Evolutionary conservation across 495 filamentous ascomycete species (phyloP).

Genomic region (Lepraria neglecta): DNA sequence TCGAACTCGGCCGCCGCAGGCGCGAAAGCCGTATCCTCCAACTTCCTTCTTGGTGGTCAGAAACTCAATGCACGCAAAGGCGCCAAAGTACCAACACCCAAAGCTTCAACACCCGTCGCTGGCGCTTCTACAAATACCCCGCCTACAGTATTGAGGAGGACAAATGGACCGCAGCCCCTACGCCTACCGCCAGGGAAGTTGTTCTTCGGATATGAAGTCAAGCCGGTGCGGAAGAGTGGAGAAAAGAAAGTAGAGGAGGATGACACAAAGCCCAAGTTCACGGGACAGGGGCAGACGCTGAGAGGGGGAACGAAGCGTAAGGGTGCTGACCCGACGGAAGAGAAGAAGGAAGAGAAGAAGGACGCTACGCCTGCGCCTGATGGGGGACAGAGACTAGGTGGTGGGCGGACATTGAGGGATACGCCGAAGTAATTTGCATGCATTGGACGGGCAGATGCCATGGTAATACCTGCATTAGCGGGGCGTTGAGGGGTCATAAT

Average conservation of each 20-base stretch:
- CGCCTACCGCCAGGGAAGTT: conserved; percentile 81
- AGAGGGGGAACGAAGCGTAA: conserved; percentile 57
- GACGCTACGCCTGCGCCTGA: conserved; percentile 12
- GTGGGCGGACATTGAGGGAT: conserved; percentile 22
- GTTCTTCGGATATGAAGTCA: conserved; percentile 93
- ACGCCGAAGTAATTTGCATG: conserved; percentile 4
- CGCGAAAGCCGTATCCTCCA: conserved; percentile 60
- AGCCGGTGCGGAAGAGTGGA: conserved; percentile 73
- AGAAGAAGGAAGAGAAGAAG: conserved; percentile 31
- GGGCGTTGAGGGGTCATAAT: conserved; percentile 7
- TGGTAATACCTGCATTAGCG: conserved; percentile 6
- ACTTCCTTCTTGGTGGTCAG: conserved; percentile 71
- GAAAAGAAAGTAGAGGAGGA: conserved; percentile 60
- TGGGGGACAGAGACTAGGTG: conserved; percentile 18
- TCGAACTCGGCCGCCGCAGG: conserved; percentile 55
- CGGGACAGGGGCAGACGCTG: conserved; percentile 83
- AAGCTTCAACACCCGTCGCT: conserved; percentile 71
- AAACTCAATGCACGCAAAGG: conserved; percentile 74
- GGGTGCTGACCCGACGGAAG: conserved; percentile 32
- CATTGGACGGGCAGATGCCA: not conserved
- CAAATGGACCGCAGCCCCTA: conserved; percentile 80
- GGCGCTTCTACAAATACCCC: conserved; percentile 57
- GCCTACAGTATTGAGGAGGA: conserved; percentile 43
- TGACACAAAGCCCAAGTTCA: conserved; percentile 66
- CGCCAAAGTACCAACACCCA: conserved; percentile 69